Percentiles rank a stretch among this genome's conserved stretches.
phyloP scores from a whole-genome alignment of 1,284 basidiomycete species.

The Apiotrichum domesticum region DNA sequence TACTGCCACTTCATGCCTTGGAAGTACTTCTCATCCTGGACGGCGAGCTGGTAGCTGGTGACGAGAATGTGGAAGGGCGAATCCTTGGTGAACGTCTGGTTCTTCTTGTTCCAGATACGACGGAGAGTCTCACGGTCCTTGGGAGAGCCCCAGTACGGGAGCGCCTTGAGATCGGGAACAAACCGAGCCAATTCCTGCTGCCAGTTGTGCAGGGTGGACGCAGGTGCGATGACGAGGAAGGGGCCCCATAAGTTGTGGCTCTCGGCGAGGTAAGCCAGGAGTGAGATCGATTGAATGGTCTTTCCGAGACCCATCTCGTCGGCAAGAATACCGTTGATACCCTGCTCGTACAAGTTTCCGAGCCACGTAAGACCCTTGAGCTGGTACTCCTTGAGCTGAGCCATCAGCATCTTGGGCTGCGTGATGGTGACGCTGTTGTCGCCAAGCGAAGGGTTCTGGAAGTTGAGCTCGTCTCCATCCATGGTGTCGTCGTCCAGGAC shows the following conservation, averaged over 20 bases:
- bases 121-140: slow-evolving; percentile 92
- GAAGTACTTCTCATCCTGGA: slow-evolving; percentile 97
- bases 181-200: slow-evolving; percentile 97
- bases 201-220: slow-evolving; percentile 98
- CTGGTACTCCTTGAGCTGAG: slow-evolving; percentile 97
- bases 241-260: slow-evolving; percentile 99
- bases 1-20: slow-evolving; percentile 99
- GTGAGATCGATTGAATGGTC: slow-evolving; percentile 98
- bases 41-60: slow-evolving; percentile 94
- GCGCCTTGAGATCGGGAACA: slow-evolving; percentile 84
- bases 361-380: slow-evolving; percentile 98
- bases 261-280: slow-evolving; percentile 94
- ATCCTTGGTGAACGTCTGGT: slow-evolving; percentile 90
- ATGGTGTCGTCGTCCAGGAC: slow-evolving; percentile 43
- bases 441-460: slow-evolving; percentile 96
- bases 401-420: slow-evolving; percentile 95
- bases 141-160: slow-evolving; percentile 98
- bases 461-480: slow-evolving; percentile 90
- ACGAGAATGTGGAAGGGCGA: slow-evolving; percentile 96
- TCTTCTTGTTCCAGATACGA: slow-evolving; percentile 98
- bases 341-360: slow-evolving; percentile 95
- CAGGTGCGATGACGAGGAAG: slow-evolving; percentile 97
- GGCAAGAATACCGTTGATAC: slow-evolving; percentile 95
- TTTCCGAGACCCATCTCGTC: slow-evolving; percentile 99
- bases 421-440: slow-evolving; percentile 76